These are phyloP conservation scores for Populus hybrid DNA, from an alignment of 441 rosid genomes.

Conservation along the genomic window DNA sequence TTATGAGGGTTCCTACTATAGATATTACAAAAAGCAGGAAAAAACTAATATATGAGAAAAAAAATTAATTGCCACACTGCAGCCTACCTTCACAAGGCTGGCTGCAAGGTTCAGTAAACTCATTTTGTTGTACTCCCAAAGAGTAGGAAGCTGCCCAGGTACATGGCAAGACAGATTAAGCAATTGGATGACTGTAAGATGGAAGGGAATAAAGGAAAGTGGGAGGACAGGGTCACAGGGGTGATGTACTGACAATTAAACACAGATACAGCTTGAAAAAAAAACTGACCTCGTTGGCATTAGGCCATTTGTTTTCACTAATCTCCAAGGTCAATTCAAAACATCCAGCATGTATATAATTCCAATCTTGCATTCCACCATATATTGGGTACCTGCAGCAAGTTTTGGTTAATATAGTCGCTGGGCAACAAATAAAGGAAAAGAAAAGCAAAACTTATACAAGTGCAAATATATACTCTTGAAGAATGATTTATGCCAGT, in stretches of 20 bases:
- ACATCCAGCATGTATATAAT: slow-evolving; percentile 90
- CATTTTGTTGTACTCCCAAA: slow-evolving; percentile 88
- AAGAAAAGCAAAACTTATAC: not conserved
- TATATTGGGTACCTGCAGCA: slow-evolving; percentile 91
- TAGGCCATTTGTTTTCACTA: slow-evolving; percentile 94
- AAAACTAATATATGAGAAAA: not conserved
- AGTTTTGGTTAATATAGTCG: slow-evolving; percentile 10
- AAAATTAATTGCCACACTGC: not conserved
- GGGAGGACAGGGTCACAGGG: not conserved
- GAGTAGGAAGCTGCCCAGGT: slow-evolving; percentile 63
- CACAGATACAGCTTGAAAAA: slow-evolving; percentile 8
- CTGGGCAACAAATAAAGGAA: not conserved
- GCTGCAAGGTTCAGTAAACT: slow-evolving; percentile 94
- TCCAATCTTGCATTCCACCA: slow-evolving; percentile 99
- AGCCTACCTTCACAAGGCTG: slow-evolving; percentile 67
- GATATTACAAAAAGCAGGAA: not conserved
- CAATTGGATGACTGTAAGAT: slow-evolving; percentile 6
- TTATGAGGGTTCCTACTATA: not conserved
- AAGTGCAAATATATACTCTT: not conserved
- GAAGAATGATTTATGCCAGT: not conserved
- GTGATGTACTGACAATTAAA: not conserved
- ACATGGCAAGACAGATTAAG: slow-evolving; percentile 19
- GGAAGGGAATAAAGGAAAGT: not conserved
- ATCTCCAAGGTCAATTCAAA: slow-evolving; percentile 93
- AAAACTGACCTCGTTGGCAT: slow-evolving; percentile 66